These are phyloP conservation scores for Diplodia mutila DNA, from an alignment of 2,329 filamentous ascomycete species.

Conservation along the genomic window DNA sequence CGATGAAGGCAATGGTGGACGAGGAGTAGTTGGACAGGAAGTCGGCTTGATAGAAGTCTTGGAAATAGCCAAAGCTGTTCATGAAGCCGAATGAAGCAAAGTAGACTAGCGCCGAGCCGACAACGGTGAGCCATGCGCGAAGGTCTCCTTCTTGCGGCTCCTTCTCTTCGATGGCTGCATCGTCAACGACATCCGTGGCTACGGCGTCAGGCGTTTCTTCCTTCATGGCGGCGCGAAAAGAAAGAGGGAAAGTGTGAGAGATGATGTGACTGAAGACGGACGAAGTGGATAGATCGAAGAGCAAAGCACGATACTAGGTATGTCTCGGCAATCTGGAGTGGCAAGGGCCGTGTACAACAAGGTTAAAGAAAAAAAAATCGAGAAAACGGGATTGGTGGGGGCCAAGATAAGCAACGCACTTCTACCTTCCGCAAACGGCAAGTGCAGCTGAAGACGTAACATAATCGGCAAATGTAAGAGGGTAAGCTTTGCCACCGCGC, in stretches of 20 bases:
- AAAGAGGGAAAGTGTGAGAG: not conserved
- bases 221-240: not conserved
- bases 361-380: not conserved
- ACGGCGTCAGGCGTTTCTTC: not conserved
- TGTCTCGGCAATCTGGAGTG: not conserved
- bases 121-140: conserved; percentile 15
- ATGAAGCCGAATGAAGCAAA: conserved; percentile 17
- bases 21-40: conserved; percentile 24
- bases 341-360: not conserved
- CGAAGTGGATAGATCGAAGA: not conserved
- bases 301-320: not conserved
- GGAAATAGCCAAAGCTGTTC: conserved; percentile 38
- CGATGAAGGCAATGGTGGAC: conserved; percentile 12
- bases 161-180: not conserved
- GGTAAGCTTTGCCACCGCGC: not conserved
- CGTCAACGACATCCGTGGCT: not conserved
- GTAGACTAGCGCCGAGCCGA: conserved; percentile 6
- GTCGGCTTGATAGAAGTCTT: conserved; percentile 40
- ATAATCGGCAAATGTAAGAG: not conserved
- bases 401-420: not conserved
- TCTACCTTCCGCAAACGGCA: not conserved
- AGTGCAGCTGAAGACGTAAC: not conserved
- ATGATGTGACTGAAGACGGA: not conserved
- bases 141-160: not conserved
- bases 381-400: not conserved